Conservation (phyloP, 2,329 filamentous ascomycete species). For the Epichloe brachyelytri region DNA sequence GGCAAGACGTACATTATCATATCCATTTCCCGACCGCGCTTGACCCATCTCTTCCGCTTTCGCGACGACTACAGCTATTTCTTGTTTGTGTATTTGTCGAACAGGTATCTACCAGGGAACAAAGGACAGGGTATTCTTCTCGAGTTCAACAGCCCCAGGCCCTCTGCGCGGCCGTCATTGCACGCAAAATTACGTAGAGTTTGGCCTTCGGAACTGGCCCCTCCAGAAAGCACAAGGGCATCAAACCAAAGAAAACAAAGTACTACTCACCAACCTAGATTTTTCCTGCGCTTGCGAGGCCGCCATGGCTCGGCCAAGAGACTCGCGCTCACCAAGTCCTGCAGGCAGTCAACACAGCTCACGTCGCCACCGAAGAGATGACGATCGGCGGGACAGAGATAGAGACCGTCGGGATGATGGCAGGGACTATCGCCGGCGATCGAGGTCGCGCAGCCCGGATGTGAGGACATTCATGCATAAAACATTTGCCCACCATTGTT, state of each 20-base stretch:
- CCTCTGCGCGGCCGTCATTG: not conserved
- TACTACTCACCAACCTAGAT: constrained; percentile 27
- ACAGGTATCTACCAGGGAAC: too few species aligned
- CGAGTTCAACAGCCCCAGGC: not conserved
- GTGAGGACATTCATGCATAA: constrained; percentile 31
- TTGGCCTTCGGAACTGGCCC: too few species aligned
- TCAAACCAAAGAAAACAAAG: constrained; percentile 15
- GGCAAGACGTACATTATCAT: not conserved
- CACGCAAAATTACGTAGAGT: not conserved
- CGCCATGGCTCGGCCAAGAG: constrained; percentile 50
- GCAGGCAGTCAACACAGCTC: constrained; percentile 71
- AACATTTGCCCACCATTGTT: constrained; percentile 13
- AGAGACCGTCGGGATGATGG: constrained; percentile 37
- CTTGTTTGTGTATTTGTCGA: too few species aligned
- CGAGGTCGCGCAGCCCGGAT: constrained; percentile 50
- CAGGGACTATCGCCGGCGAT: constrained; percentile 40
- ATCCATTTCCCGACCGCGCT: not conserved
- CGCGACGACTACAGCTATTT: too few species aligned
- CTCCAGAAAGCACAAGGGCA: not conserved
- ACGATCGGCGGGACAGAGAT: constrained; percentile 42
- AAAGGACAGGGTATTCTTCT: not conserved
- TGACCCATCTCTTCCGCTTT: not conserved
- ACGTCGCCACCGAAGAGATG: constrained; percentile 52
- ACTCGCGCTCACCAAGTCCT: constrained; percentile 83
- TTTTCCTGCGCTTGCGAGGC: constrained; percentile 29